A percentile compares a stretch with the other conserved stretches of the same genome.
These are phyloP conservation scores for Skeletonema tropicum DNA, from an alignment of 108 stramenopile genomes.

Conservation along the genomic window DNA sequence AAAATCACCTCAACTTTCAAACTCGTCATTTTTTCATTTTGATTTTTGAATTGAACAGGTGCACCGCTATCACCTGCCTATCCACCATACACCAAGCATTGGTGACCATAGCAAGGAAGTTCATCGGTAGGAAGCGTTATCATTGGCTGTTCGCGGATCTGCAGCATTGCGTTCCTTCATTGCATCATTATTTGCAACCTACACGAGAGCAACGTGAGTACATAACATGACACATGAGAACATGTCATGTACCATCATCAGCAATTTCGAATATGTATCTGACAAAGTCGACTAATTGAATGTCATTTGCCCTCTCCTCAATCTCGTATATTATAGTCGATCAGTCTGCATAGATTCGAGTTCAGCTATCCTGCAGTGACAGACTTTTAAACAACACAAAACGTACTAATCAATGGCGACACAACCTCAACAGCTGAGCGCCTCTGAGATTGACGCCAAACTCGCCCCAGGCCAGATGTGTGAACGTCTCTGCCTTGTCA, in stretches of 20 bases:
- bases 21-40: not conserved
- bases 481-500: slow-evolving; percentile 9
- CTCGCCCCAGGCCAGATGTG: slow-evolving; percentile 10
- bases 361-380: not conserved
- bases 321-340: not conserved
- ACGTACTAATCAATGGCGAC: not conserved
- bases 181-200: not conserved
- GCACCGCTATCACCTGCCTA: not conserved
- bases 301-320: not conserved
- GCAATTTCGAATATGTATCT: not conserved
- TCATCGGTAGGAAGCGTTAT: not conserved
- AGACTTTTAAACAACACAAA: not conserved
- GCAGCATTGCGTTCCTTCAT: not conserved
- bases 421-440: not conserved
- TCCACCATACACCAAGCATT: not conserved
- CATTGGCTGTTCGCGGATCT: not conserved
- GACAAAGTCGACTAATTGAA: not conserved
- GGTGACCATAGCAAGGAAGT: not conserved
- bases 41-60: not conserved
- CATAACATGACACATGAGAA: not conserved
- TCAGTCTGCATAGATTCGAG: not conserved
- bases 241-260: not conserved
- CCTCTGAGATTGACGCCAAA: not conserved
- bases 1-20: not conserved
- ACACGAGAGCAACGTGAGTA: not conserved